Conservation (phyloP, 2,329 filamentous ascomycete genomes). For the Cercospora sesami region DNA sequence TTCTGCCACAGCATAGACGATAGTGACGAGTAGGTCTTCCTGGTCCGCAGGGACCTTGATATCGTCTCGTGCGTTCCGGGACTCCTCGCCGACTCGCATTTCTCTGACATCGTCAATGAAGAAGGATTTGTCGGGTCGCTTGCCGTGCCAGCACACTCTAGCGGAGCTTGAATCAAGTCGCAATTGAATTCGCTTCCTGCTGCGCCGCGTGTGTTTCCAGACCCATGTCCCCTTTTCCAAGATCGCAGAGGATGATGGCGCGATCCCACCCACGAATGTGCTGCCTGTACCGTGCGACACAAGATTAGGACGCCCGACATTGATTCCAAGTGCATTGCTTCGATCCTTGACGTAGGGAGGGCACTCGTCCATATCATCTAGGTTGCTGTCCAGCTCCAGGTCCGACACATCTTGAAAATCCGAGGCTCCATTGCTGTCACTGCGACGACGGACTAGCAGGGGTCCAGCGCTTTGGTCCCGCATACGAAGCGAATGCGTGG, state of each 20-base stretch:
- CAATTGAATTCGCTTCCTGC: constrained; percentile 69
- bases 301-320: constrained; percentile 35
- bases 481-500: constrained; percentile 67
- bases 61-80: constrained; percentile 85
- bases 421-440: constrained; percentile 78
- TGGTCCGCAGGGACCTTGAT: constrained; percentile 67
- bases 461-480: constrained; percentile 88
- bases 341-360: constrained; percentile 32
- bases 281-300: constrained; percentile 33
- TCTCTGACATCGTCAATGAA: constrained; percentile 96
- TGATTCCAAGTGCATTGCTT: constrained; percentile 47
- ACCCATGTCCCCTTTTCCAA: constrained; percentile 77
- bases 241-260: constrained; percentile 72
- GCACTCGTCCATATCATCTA: constrained; percentile 43
- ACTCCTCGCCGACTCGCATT: constrained; percentile 78
- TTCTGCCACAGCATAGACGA: constrained; percentile 79
- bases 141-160: constrained; percentile 84
- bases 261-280: constrained; percentile 51
- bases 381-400: constrained; percentile 58
- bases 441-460: constrained; percentile 80
- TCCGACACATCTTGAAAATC: constrained; percentile 51
- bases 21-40: constrained; percentile 80
- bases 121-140: constrained; percentile 75
- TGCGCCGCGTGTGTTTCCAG: constrained; percentile 83
- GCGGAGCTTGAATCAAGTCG: constrained; percentile 79